Evolutionary conservation across 441 rosid species (phyloP), one percentile per base, ranked within the genome.

Genomic region (Populus hybrid): DNA sequence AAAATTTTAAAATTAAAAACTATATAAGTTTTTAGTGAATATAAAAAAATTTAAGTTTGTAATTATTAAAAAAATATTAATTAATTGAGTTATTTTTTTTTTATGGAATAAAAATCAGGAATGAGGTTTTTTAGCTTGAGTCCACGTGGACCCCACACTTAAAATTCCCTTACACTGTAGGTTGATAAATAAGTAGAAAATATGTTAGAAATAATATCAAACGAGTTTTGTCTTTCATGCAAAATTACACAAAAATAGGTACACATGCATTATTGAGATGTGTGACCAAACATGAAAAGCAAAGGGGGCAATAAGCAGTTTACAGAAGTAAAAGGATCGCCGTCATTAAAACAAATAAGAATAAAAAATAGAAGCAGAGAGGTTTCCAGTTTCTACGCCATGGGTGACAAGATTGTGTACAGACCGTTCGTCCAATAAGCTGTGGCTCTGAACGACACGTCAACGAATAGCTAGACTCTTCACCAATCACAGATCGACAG

Each of bases 401-500:
- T 11, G 19, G 11, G 34, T 71, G 79, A 75, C 77, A 40, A 9
- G 76, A 64, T 40, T 14, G 7, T 76, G 84, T 74, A 76, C 84
- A 80, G 84, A 79, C 40, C 4, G 59, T 53, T 34, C 16, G 21
- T 6, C 50, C 64, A 69, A 2, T 9, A 82, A 75, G 75, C 73
- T 76, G 85, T 76, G 85, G 85, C 79, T 81, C 71, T 30, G 69
- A 67, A 46, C 19, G 59, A 66, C 84, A 77, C 57, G 2, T 46
- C 76, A 82, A 63, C 67, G 46, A 6, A 71, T 63, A 14, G 18
- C 65, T 5, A 9, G 42, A 5, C 10, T 7, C 53, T 53, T 18
- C n/a, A 0, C 88, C 88, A 78, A 83, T 81, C 71, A 42, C 34
- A 23, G 3, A 12, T 78, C 84, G 89, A 86, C 89, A 84, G 70